Base-by-base conservation (phyloP, 805 yeast genomes). In the Kluyveromyces aestuarii region DNA sequence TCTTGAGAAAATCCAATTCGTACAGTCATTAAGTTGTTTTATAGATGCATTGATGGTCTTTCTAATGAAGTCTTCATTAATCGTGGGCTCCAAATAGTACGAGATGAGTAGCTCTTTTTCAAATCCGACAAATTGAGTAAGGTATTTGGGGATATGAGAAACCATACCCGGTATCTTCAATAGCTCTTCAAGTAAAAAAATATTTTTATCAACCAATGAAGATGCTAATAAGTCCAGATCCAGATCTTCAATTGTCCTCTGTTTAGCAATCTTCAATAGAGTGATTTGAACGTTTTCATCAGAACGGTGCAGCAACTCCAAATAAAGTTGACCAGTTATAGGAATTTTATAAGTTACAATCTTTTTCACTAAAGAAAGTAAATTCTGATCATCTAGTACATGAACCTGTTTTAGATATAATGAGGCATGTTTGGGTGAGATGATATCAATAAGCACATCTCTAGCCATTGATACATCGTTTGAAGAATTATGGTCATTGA, bases 181-280 rank as follows among this genome's bases (percentile, higher is more conserved):
- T 10, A 16, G 25, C 17, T 37, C 40, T 19, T 37, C 40, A 16
- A 37, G 13, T 19, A 37, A 11, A 19, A 11, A 2, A 37, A 19
- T 18, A 19, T 16, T 7, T 16, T 37, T 37, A 9, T 19, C 8
- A 37, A 19, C 21, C 18, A 37, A 19, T 2, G 25, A 17, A 2
- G 40, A 16, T 11, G 40, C 18, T 37, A 37, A 47, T 2, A 19
- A 14, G 2, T 40, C 37, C 2, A 41, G n/a, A 16, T 49, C 35
- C 17, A 60, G 37, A 14, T 48, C 39, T 8, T 45, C 37, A 18
- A 61, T 42, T 40, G 48, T 53, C 9, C 50, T 42, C 10, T 40
- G 27, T 25, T 45, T 36, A 14, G 59, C 44, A 38, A 58, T 50
- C 2, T 47, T 41, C 17, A 45, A 44, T 27, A 19, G n/a, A 7